Evolutionary conservation across 768 basidiomycete genomes (phyloP).

Genomic region (Naematelia encephala): DNA sequence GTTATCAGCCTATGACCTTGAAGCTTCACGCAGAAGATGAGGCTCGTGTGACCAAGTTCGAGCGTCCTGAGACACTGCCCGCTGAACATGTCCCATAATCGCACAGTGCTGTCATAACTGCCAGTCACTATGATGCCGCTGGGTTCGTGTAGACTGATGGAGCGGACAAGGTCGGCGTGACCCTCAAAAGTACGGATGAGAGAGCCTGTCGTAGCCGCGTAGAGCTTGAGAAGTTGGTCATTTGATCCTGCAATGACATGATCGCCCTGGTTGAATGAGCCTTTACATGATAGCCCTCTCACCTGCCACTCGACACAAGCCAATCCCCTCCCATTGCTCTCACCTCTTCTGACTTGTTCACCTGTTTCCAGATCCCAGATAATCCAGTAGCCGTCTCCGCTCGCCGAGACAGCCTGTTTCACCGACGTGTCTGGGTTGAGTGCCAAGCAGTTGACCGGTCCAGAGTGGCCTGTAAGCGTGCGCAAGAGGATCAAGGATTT

Average conservation of each 20-base stretch:
- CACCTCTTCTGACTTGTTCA: slow-evolving; percentile 7
- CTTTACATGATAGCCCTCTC: slow-evolving; percentile 8
- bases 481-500: neutral
- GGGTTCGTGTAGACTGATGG: slow-evolving; percentile 17
- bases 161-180: slow-evolving; percentile 30
- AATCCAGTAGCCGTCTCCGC: slow-evolving; percentile 26
- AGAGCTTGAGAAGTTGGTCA: slow-evolving; percentile 25
- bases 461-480: slow-evolving; percentile 14
- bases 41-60: slow-evolving; percentile 1
- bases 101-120: slow-evolving; percentile 35
- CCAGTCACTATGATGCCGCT: slow-evolving; percentile 24
- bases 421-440: slow-evolving; percentile 6
- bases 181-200: slow-evolving; percentile 22
- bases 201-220: slow-evolving; percentile 4
- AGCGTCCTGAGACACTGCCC: slow-evolving; percentile 18
- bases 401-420: slow-evolving; percentile 19
- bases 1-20: slow-evolving; percentile 7
- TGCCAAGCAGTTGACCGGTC: slow-evolving; percentile 31
- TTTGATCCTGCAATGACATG: neutral
- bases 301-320: slow-evolving; percentile 40
- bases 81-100: slow-evolving; percentile 24
- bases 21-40: slow-evolving; percentile 24
- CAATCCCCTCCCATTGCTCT: slow-evolving; percentile 15
- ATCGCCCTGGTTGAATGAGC: slow-evolving; percentile 11
- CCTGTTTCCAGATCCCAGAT: slow-evolving; percentile 26